These are phyloP conservation scores for Jaenimonas drosophilae DNA, from an alignment of 208 protist genomes.

Conservation along the genomic window DNA sequence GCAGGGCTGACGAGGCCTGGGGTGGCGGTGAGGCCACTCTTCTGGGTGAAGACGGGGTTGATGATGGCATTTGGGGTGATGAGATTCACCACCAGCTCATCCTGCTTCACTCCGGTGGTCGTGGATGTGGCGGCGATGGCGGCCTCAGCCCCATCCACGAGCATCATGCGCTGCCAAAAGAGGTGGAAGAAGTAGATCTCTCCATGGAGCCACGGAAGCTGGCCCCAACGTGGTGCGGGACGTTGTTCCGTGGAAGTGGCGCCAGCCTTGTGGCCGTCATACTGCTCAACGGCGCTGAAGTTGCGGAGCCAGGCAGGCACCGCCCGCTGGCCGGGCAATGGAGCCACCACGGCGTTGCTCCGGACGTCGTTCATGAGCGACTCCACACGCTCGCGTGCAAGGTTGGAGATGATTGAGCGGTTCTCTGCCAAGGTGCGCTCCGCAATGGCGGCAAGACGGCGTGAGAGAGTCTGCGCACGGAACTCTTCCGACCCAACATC, in stretches of 20 bases:
- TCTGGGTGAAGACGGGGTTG: slow-evolving; percentile 38
- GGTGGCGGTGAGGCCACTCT: neutral
- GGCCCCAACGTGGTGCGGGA: slow-evolving; percentile 58
- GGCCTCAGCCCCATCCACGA: slow-evolving; percentile 9
- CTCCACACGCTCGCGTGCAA: slow-evolving; percentile 12
- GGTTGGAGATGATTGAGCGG: slow-evolving; percentile 4
- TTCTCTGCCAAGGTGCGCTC: slow-evolving; percentile 41
- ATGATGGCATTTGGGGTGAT: slow-evolving; percentile 39
- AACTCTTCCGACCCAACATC: slow-evolving; percentile 57
- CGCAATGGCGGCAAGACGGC: slow-evolving; percentile 49
- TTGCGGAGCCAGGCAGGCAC: slow-evolving; percentile 66
- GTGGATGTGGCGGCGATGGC: neutral
- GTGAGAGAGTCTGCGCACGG: slow-evolving; percentile 42
- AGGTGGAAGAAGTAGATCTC: slow-evolving; percentile 88
- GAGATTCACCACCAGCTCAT: slow-evolving; percentile 20
- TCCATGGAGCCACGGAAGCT: slow-evolving; percentile 84
- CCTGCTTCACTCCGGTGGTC: too few relatives aligned
- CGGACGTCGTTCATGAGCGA: slow-evolving; percentile 21
- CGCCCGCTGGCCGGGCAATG: slow-evolving; percentile 46
- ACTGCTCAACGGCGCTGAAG: slow-evolving; percentile 50
- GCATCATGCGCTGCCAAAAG: slow-evolving; percentile 65
- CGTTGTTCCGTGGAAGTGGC: slow-evolving; percentile 1
- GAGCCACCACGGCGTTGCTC: slow-evolving; percentile 38
- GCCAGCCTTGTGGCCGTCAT: slow-evolving; percentile 10
- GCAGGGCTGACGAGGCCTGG: neutral